phyloP scores from a whole-genome alignment of 371 early-diverging fungal species.

The Haplosporangium sp. region DNA sequence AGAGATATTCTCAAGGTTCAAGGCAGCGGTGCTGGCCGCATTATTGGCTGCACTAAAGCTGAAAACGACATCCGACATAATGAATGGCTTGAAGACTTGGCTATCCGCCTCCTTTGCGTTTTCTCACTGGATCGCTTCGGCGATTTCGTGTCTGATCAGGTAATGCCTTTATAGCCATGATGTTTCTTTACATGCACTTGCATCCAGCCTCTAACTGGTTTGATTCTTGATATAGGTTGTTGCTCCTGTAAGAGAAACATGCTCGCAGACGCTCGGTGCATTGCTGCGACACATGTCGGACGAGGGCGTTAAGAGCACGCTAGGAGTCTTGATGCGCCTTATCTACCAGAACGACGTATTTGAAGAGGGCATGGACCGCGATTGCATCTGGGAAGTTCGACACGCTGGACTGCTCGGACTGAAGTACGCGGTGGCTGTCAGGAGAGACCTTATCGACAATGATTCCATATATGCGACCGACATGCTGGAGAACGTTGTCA shows the following conservation, averaged over 20 bases:
- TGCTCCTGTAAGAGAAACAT: slow-evolving; percentile 96
- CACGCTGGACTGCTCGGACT: slow-evolving; percentile 96
- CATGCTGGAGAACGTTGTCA: slow-evolving; percentile 52
- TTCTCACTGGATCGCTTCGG: slow-evolving; percentile 96
- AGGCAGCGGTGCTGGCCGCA: slow-evolving; percentile 86
- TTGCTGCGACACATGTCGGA: slow-evolving; percentile 78
- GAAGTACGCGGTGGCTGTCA: slow-evolving; percentile 94
- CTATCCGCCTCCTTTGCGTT: slow-evolving; percentile 90
- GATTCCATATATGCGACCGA: slow-evolving; percentile 27
- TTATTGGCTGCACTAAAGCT: slow-evolving; percentile 59
- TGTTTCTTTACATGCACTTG: neutral
- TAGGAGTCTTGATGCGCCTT: slow-evolving; percentile 65
- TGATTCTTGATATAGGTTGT: slow-evolving; percentile 67
- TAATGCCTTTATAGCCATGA: neutral
- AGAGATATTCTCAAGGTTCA: slow-evolving; percentile 90
- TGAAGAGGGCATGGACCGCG: slow-evolving; percentile 42
- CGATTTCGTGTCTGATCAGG: slow-evolving; percentile 95
- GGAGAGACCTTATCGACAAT: slow-evolving; percentile 82
- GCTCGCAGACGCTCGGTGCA: slow-evolving; percentile 93
- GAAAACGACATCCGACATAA: slow-evolving; percentile 79
- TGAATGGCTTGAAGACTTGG: slow-evolving; percentile 87
- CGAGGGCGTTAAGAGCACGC: slow-evolving; percentile 64
- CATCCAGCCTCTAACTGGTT: neutral
- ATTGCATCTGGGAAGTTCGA: slow-evolving; percentile 90
- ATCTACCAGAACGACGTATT: slow-evolving; percentile 68